Evolutionary conservation across 768 basidiomycete species (phyloP).

Genomic region (Leccinum truebloodii): DNA sequence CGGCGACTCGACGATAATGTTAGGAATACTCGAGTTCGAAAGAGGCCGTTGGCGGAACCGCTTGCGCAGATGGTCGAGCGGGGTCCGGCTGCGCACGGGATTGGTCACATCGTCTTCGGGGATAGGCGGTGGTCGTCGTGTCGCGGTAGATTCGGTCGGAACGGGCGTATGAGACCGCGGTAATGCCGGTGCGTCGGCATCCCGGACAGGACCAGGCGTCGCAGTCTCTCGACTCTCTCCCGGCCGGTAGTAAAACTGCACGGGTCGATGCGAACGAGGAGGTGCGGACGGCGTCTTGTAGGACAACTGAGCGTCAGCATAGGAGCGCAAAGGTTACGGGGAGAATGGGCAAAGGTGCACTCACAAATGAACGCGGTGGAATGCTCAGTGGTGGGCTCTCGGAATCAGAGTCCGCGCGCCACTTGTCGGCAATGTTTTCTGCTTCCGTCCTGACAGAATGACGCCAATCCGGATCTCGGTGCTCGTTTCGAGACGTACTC

Average conservation of each 20-base stretch:
- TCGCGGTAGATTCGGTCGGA: slow-evolving; percentile 9
- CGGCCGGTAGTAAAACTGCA: slow-evolving; percentile 27
- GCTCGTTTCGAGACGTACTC: slow-evolving; percentile 20
- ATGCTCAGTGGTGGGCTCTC: slow-evolving; percentile 15
- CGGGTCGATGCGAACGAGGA: slow-evolving; percentile 14
- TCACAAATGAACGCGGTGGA: slow-evolving; percentile 24
- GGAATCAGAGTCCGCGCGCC: slow-evolving; percentile 31
- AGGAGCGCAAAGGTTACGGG: background rate
- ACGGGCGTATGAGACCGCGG: slow-evolving; percentile 18
- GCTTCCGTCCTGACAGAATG: slow-evolving; percentile 26
- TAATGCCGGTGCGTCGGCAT: slow-evolving; percentile 10
- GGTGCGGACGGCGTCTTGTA: slow-evolving; percentile 19
- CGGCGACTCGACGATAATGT: slow-evolving; percentile 49
- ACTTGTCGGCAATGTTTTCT: slow-evolving; percentile 31
- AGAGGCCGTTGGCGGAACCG: slow-evolving; percentile 31
- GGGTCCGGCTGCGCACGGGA: slow-evolving; percentile 18
- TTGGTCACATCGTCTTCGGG: slow-evolving; percentile 9
- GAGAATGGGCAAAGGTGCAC: slow-evolving; percentile 1
- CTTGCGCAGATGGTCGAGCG: slow-evolving; percentile 26
- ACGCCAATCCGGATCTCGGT: slow-evolving; percentile 16
- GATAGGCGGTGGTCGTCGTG: background rate
- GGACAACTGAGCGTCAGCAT: slow-evolving; percentile 8
- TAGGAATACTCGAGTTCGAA: slow-evolving; percentile 40
- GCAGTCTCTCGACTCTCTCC: slow-evolving; percentile 28
- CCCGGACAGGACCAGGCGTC: slow-evolving; percentile 28